A percentile compares a stretch with the other conserved stretches of the same genome.
Conservation (phyloP, 371 early-diverging fungal species). For the Mucor plumbeus region DNA sequence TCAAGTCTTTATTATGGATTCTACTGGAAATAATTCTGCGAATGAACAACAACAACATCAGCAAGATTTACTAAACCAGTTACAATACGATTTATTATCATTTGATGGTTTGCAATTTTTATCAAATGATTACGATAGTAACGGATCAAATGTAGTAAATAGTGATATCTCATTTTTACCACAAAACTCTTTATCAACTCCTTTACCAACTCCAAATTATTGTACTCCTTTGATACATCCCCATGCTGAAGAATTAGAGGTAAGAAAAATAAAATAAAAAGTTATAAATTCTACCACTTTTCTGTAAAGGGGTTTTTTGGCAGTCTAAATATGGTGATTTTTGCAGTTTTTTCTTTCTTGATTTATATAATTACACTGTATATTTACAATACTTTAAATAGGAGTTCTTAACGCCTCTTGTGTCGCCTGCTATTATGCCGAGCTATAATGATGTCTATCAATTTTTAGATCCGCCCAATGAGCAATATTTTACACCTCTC, state of each 20-base stretch:
- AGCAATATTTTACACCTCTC: conserved; percentile 61
- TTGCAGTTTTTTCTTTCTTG: neutral
- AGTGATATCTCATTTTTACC: neutral
- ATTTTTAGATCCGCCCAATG: conserved; percentile 25
- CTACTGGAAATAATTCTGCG: neutral
- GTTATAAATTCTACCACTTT: neutral
- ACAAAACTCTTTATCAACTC: conserved; percentile 12
- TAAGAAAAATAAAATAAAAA: neutral
- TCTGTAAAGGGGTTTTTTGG: neutral
- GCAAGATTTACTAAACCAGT: neutral
- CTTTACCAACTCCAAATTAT: conserved; percentile 16
- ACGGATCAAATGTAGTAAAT: neutral
- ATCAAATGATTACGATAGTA: neutral
- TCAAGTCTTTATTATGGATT: neutral
- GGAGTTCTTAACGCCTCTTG: conserved; percentile 58
- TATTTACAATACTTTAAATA: conserved; percentile 18
- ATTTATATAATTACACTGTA: conserved; percentile 7
- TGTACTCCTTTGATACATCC: conserved; percentile 17
- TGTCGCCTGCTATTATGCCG: conserved; percentile 69
- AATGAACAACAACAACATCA: neutral
- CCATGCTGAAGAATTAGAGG: neutral
- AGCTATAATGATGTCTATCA: conserved; percentile 36
- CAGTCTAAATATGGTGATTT: neutral
- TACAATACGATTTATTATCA: neutral
- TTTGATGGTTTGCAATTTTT: neutral